These are phyloP conservation scores for Bathelium albidoporum DNA, from an alignment of 495 filamentous ascomycete genomes.

Conservation along the genomic window DNA sequence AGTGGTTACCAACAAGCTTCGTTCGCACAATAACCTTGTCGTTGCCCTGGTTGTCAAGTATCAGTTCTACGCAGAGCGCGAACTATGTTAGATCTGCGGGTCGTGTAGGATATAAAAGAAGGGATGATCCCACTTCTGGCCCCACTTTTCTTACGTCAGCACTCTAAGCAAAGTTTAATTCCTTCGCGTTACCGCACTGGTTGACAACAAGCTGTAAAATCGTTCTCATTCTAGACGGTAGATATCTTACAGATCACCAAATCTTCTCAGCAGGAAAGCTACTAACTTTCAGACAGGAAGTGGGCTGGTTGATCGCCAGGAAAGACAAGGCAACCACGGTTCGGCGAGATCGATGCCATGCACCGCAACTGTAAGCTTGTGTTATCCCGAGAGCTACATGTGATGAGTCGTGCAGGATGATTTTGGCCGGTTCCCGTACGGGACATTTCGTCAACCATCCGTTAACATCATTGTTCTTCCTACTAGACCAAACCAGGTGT, in stretches of 20 bases:
- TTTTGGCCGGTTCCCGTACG: background rate
- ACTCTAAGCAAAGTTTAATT: no score
- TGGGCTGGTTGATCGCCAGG: background rate
- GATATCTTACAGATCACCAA: background rate
- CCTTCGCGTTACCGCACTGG: no score
- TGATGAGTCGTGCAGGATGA: background rate
- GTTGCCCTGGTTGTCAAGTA: constrained; percentile 24
- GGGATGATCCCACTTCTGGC: background rate
- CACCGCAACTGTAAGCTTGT: background rate
- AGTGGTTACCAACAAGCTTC: constrained; percentile 28
- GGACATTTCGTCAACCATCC: background rate
- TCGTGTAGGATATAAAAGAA: background rate
- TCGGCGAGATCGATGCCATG: background rate
- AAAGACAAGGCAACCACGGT: background rate
- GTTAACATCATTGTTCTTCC: background rate
- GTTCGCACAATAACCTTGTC: constrained; percentile 8
- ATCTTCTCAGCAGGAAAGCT: no score
- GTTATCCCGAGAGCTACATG: background rate
- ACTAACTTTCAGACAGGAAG: no score
- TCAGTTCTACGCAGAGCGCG: constrained; percentile 20
- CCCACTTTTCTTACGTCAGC: background rate
- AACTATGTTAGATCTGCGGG: background rate
- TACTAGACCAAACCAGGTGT: background rate
- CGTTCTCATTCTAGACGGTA: no score
- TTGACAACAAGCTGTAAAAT: no score